Percentiles rank a stretch among this genome's conserved stretches.
Evolutionary conservation across 1,284 basidiomycete species (phyloP).

Genomic region (Ustilago hordei): DNA sequence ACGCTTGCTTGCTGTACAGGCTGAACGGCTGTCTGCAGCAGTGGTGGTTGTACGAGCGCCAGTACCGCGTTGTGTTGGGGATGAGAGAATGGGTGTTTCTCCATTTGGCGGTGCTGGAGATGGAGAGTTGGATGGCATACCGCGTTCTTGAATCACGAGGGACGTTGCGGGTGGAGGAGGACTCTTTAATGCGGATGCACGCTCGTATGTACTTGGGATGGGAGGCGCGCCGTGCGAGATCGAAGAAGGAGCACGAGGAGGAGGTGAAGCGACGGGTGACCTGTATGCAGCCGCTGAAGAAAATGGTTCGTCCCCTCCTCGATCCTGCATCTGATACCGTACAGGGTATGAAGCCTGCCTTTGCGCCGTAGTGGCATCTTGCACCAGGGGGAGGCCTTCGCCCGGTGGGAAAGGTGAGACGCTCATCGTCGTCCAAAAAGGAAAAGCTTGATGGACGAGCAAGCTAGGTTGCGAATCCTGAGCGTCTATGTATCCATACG

Average conservation of each 20-base stretch:
- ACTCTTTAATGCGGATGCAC: slow-evolving; percentile 10
- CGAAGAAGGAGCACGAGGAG: slow-evolving; percentile 12
- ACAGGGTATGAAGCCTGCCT: background rate
- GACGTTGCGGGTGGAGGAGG: slow-evolving; percentile 27
- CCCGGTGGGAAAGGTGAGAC: slow-evolving; percentile 37
- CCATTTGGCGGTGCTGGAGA: slow-evolving; percentile 13
- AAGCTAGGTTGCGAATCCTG: background rate
- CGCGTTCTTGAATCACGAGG: slow-evolving; percentile 28
- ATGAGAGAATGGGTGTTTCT: slow-evolving; percentile 1
- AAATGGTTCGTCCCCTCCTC: slow-evolving; percentile 21
- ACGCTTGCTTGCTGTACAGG: slow-evolving; percentile 18
- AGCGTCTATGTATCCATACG: slow-evolving; percentile 19
- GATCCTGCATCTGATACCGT: background rate
- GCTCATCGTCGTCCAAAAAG: slow-evolving; percentile 21
- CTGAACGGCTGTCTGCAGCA: slow-evolving; percentile 5
- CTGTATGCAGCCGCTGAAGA: slow-evolving; percentile 42
- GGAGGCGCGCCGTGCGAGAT: background rate
- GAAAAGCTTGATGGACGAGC: background rate
- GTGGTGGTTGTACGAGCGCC: slow-evolving; percentile 2
- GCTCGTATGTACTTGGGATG: slow-evolving; percentile 12
- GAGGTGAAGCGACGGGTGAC: slow-evolving; percentile 22
- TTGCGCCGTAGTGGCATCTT: background rate
- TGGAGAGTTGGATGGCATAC: slow-evolving; percentile 1
- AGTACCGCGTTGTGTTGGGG: background rate
- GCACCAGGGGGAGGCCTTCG: background rate